Conservation (phyloP, 1,139 yeast genomes). For the Suhomyces terraborum region DNA sequence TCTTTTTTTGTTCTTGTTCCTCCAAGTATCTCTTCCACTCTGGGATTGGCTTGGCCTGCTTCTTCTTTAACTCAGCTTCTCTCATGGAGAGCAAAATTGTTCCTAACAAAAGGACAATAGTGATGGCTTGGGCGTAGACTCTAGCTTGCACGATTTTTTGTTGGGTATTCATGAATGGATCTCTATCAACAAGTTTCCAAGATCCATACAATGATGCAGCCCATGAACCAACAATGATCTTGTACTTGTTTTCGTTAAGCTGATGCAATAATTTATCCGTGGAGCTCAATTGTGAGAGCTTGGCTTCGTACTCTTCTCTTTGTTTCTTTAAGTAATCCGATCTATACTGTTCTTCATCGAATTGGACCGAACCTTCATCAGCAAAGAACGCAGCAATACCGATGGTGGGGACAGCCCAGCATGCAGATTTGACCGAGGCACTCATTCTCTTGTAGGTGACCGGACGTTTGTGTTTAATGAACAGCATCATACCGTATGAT, state of each 20-base stretch:
- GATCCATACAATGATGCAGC: constrained; percentile 85
- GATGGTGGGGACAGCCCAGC: constrained; percentile 46
- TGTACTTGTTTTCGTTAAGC: constrained; percentile 65
- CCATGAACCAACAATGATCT: constrained; percentile 79
- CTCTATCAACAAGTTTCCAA: constrained; percentile 74
- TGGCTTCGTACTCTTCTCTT: constrained; percentile 20
- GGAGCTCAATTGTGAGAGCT: constrained; percentile 20
- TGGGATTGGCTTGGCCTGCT: constrained; percentile 40
- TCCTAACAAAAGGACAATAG: constrained; percentile 63
- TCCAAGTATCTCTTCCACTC: constrained; percentile 39
- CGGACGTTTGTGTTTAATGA: constrained; percentile 37
- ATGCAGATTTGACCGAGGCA: constrained; percentile 41
- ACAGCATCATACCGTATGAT: constrained; percentile 36
- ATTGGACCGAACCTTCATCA: constrained; percentile 50
- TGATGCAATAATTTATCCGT: constrained; percentile 36
- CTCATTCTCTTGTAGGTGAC: constrained; percentile 36
- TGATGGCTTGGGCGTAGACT: constrained; percentile 88
- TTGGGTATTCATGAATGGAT: constrained; percentile 72
- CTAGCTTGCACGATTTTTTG: constrained; percentile 93
- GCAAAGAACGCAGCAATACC: constrained; percentile 45
- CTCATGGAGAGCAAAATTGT: constrained; percentile 64
- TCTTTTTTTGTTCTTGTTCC: constrained; percentile 27
- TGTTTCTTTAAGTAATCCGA: constrained; percentile 29
- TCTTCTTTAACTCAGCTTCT: constrained; percentile 53
- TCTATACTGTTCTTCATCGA: constrained; percentile 43